phyloP scores from a whole-genome alignment of 768 basidiomycete genomes.

The Psilocybe tampanensis region DNA sequence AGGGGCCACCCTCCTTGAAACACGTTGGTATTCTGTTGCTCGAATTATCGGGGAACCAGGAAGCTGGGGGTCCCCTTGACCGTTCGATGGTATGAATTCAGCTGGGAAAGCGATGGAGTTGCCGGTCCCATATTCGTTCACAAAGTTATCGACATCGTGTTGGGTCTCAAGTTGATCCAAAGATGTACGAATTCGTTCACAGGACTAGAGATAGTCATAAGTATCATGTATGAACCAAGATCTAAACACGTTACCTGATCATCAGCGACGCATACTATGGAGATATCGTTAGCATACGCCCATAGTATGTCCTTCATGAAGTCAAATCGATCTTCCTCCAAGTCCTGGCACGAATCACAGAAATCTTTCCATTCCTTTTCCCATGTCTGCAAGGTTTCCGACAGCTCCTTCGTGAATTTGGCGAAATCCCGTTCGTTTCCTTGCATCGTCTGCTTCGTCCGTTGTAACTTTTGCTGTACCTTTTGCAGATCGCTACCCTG shows the following conservation, averaged over 20 bases:
- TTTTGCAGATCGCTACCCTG: conserved; percentile 91
- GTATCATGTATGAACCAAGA: not conserved
- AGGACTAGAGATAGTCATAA: conserved; percentile 58
- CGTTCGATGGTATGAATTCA: conserved; percentile 70
- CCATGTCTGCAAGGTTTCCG: conserved; percentile 80
- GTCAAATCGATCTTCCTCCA: conserved; percentile 94
- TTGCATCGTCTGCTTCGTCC: conserved; percentile 84
- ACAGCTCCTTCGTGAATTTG: conserved; percentile 74
- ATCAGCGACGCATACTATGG: conserved; percentile 92
- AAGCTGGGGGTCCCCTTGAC: conserved; percentile 27
- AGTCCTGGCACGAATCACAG: conserved; percentile 95
- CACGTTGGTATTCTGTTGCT: conserved; percentile 31
- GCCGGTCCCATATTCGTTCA: conserved; percentile 87
- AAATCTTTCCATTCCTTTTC: conserved; percentile 93
- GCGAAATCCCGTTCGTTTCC: conserved; percentile 90
- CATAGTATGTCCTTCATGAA: conserved; percentile 94
- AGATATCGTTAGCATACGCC: conserved; percentile 93
- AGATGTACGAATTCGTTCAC: conserved; percentile 83
- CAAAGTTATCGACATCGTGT: conserved; percentile 84
- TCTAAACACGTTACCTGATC: conserved; percentile 67
- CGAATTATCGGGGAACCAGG: conserved; percentile 27
- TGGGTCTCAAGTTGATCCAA: conserved; percentile 88
- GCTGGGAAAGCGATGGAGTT: conserved; percentile 79
- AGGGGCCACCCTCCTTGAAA: conserved; percentile 29
- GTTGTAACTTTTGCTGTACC: conserved; percentile 79